Percentiles rank a stretch among this genome's conserved stretches.
Conservation (phyloP, 306 rosid species). For the Alnus glutinosa region DNA sequence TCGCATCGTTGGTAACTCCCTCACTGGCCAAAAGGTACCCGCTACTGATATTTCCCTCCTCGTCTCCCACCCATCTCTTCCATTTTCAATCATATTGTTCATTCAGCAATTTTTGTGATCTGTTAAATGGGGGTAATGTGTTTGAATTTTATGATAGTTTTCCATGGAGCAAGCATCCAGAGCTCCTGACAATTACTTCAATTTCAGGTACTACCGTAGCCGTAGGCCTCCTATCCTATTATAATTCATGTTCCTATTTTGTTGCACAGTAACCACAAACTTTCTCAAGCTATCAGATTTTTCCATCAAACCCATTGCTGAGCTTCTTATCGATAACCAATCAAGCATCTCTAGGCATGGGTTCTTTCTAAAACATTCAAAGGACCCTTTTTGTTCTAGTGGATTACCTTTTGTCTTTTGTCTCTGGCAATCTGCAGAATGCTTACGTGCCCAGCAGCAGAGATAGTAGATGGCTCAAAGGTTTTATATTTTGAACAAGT, state of each 20-base stretch:
- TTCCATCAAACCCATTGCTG: background rate
- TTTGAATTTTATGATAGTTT: constrained; percentile 33
- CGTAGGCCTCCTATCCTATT: background rate
- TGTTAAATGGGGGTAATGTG: background rate
- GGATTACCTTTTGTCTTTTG: background rate
- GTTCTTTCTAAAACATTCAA: no score
- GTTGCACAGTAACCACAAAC: background rate
- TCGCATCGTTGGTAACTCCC: constrained; percentile 69
- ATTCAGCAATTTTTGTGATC: background rate
- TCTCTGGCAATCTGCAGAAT: constrained; percentile 30
- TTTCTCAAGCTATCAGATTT: background rate
- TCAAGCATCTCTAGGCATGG: background rate
- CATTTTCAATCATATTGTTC: background rate
- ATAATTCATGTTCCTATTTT: background rate
- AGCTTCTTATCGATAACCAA: background rate
- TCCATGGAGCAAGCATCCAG: constrained; percentile 90
- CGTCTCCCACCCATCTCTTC: background rate
- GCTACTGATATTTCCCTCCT: background rate
- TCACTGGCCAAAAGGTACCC: constrained; percentile 79
- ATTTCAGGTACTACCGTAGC: constrained; percentile 52
- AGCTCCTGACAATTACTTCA: constrained; percentile 93
- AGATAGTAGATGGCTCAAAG: constrained; percentile 87
- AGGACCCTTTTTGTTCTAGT: background rate
- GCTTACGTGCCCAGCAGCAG: constrained; percentile 90
- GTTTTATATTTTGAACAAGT: constrained; percentile 93